phyloP scores from a whole-genome alignment of 1,284 basidiomycete species.

The Somion occarium region DNA sequence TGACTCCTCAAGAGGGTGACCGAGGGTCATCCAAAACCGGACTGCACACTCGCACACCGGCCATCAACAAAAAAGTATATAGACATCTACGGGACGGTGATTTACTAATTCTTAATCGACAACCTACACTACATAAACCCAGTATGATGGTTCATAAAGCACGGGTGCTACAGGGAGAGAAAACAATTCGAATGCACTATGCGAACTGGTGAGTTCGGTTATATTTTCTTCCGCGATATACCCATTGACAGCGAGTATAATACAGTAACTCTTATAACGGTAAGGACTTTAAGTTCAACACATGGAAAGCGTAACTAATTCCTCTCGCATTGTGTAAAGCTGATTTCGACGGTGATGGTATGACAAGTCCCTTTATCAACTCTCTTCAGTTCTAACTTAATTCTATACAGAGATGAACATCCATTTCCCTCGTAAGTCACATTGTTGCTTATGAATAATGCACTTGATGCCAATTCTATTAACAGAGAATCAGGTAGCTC shows the following conservation, averaged over 20 bases:
- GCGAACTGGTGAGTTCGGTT: conserved; percentile 81
- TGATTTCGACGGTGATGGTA: conserved; percentile 98
- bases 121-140: conserved; percentile 99
- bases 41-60: conserved; percentile 64
- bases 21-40: conserved; percentile 47
- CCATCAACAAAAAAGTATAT: conserved; percentile 96
- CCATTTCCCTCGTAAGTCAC: conserved; percentile 88
- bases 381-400: conserved; percentile 8
- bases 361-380: conserved; percentile 17
- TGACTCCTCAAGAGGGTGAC: conserved; percentile 85
- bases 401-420: conserved; percentile 89
- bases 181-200: conserved; percentile 99
- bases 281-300: conserved; percentile 23
- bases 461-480: too few species aligned
- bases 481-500: conserved; percentile 85
- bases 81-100: conserved; percentile 95
- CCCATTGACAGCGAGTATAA: too few species aligned
- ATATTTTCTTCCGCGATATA: conserved; percentile 1
- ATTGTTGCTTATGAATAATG: too few species aligned
- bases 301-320: conserved; percentile 14
- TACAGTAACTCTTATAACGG: conserved; percentile 95
- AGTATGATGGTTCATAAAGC: conserved; percentile 99
- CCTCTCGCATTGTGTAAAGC: conserved; percentile 43
- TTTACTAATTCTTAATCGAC: conserved; percentile 94
- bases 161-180: conserved; percentile 90